Base-by-base conservation (phyloP, 306 rosid species). In the Adenanthera pavonina region DNA sequence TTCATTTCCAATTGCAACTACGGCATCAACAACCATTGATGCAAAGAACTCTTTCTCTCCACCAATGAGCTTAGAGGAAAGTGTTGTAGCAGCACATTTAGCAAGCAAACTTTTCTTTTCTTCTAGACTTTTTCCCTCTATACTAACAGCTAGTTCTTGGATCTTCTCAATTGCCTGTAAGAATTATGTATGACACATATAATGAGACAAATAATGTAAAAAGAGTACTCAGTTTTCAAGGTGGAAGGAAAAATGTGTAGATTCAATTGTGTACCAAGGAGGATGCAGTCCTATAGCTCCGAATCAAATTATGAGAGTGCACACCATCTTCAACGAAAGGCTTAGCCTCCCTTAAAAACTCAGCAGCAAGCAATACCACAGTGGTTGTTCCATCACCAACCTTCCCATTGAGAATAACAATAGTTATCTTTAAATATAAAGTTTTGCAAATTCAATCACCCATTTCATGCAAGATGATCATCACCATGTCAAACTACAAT, bases 361-460 rank as follows among this genome's bases (percentile, higher is more conserved):
- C 99, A 15, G 94, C 97, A 2, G 99, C 99, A 48, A 96, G 97
- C 83, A 96, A 89, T 61, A 96, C 99, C 38, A 96, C 99, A 20
- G 99, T 96, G 17, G 99, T 96, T 74, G 99, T 96, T 66, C 99
- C 99, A 86, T 96, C 99, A 48, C 99, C 99, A 85, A 96, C 99
- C 99, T 96, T 80, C 80, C 81, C 71, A 81, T 38, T 6, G 61
- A 77, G 61, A 62, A 82, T 1, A 46, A 64, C 11, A 60, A 65
- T 3, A 53, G 71, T n/a, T 38, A 0, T 47, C 34, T 13, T 16
- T 44, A 74, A 74, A 35, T 17, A 52, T 20, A 5, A 17, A 48
- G 62, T 14, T 82, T 20, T 70, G 69, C 36, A 53, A 47, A 40
- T 67, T 67, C 36, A 77, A 77, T 14, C 34, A n/a, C 44, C 74